phyloP scores from a whole-genome alignment of 805 yeast genomes.

The Candida anglica region DNA sequence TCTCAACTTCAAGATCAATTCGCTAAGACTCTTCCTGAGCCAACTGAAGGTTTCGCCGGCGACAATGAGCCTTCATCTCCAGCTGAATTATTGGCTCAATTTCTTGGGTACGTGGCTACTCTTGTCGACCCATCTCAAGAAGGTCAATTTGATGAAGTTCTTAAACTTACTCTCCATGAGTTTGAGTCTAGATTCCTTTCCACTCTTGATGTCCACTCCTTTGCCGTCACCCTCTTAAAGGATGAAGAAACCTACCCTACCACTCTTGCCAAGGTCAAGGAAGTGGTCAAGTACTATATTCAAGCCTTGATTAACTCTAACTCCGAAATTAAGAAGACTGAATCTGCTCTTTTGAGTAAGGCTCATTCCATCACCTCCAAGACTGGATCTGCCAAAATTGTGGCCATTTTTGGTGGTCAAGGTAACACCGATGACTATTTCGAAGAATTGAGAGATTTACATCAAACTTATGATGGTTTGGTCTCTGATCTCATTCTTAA shows the following conservation, averaged over 20 bases:
- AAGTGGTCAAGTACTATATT: slow-evolving; percentile 76
- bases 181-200: slow-evolving; percentile 75
- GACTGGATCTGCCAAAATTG: slow-evolving; percentile 46
- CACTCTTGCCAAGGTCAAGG: slow-evolving; percentile 64
- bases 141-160: slow-evolving; percentile 65
- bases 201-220: slow-evolving; percentile 74
- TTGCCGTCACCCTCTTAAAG: slow-evolving; percentile 66
- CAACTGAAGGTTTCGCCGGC: slow-evolving; percentile 79
- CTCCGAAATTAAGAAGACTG: slow-evolving; percentile 17
- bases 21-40: slow-evolving; percentile 67
- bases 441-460: slow-evolving; percentile 87
- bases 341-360: slow-evolving; percentile 55
- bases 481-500: slow-evolving; percentile 66
- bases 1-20: slow-evolving; percentile 89
- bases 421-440: slow-evolving; percentile 98
- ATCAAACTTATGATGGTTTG: slow-evolving; percentile 72
- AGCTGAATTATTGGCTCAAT: slow-evolving; percentile 78
- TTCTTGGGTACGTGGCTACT: slow-evolving; percentile 68
- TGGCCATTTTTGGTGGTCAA: slow-evolving; percentile 97
- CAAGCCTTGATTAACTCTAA: slow-evolving; percentile 28
- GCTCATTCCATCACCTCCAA: slow-evolving; percentile 48
- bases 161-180: slow-evolving; percentile 68
- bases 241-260: slow-evolving; percentile 59
- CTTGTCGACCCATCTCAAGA: slow-evolving; percentile 43
- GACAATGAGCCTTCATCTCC: slow-evolving; percentile 87